Evolutionary conservation across 75 land plant species (phyloP), one percentile per base, ranked within the genome.

Genomic region (Selaginella tamariscina): DNA sequence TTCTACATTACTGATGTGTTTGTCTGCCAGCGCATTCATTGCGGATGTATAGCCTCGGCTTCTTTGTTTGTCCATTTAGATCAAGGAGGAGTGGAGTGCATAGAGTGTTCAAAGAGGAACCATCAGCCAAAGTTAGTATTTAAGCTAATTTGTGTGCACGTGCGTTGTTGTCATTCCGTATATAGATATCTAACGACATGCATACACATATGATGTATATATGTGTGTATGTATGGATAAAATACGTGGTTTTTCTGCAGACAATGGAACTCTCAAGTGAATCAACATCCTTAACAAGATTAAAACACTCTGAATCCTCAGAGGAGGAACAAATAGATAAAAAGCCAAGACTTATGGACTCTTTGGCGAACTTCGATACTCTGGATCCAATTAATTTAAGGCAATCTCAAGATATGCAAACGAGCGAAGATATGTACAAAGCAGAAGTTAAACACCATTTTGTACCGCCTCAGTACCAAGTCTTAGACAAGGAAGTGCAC

Each of bases 1-100:
- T 24, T 68, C 62, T 0, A 1, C 55, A 57, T 27, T 66, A 63
- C 29, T 68, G 68, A 68, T 49, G 27, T 49, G 22, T 65, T n/a
- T n/a, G n/a, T n/a, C n/a, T n/a, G n/a, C n/a, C 49, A 39, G 49
- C 49, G 11, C 15, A 15, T 39, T 15, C 49, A 39, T 15, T 39
- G 49, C 15, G 49, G 49, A 39, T 39, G 49, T 15, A 39, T 39
- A 5, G 49, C 49, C 5, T 39, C 49, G 15, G 49, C 15, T 5
- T 39, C 49, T 39, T 39, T 15, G 5, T 39, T 39, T 39, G 49
- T 39, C 15, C 49, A 39, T 39, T 15, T 39, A 5, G 49, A 39
- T 39, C 15, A 5, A 5, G 49, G 49, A 5, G 49, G 49, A 15
- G 49, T 39, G 5, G 49, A 39, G 15, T 39, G 49, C 49, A 15